Evolutionary conservation across 139 green algal species (phyloP).

Genomic region (Closterium sp.): DNA sequence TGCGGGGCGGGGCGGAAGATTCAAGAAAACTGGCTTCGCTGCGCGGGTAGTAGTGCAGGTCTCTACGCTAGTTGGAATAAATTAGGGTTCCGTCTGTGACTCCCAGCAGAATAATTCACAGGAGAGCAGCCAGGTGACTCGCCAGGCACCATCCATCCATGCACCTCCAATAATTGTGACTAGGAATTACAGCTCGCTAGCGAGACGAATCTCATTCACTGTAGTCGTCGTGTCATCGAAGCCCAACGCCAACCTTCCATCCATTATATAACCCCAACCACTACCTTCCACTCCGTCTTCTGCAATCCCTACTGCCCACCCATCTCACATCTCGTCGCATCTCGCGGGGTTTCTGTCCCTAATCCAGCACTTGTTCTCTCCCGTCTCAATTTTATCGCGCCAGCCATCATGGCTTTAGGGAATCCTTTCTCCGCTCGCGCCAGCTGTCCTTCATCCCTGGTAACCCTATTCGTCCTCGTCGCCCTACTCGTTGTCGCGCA

Average conservation of each 20-base stretch:
- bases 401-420: not conserved
- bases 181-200: not conserved
- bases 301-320: not conserved
- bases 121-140: not conserved
- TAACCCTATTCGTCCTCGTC: not conserved
- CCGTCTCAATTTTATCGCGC: not conserved
- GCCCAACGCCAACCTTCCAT: not conserved
- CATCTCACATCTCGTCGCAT: not conserved
- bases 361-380: not conserved
- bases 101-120: not conserved
- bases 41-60: not conserved
- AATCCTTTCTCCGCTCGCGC: not conserved
- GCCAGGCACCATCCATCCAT: not conserved
- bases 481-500: not conserved
- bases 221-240: not conserved
- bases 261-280: not conserved
- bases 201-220: too few species aligned
- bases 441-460: not conserved
- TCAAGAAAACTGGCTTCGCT: not conserved
- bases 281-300: not conserved
- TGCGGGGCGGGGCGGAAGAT: not conserved
- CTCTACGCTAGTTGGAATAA: not conserved
- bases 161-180: not conserved
- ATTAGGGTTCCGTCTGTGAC: not conserved
- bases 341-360: not conserved